Evolutionary conservation across 139 green algal genomes (phyloP), one percentile per base, ranked within the genome.

Genomic region (Chlamydomonas sp.): DNA sequence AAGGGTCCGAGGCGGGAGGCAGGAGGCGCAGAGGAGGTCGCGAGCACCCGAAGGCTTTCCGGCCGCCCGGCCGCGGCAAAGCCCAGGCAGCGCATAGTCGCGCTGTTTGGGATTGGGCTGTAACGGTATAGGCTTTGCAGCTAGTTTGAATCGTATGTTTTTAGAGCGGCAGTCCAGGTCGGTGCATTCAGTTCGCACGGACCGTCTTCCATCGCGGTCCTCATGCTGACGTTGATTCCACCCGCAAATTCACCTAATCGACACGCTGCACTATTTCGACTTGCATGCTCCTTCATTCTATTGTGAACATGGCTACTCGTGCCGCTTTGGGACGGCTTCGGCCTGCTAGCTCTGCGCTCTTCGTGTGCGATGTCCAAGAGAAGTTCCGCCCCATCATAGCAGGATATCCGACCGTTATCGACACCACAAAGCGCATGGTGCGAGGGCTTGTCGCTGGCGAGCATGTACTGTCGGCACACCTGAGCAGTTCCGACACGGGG

Each of bases 351-450:
- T 92, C 91, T 16, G 93, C 94, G 3, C 89, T 97, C 0, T 91
- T 97, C 4, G 91, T 97, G 0, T 98, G 96, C 73, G 96, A 97
- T 77, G 75, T 98, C 0, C 95, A 98, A 87, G 95, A 98, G 76
- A 93, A 94, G 7, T 98, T 98, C 83, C 84, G 91, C 1, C 71
- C 89, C n/a, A 60, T 95, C 2, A 97, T 98, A 59, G 62, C 82
- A 0, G 90, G 90, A 31, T 95, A 95, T 63, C 90, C 92, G 10
- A 90, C 91, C 0, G 92, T 98, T 0, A 90, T 96, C 1, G 95
- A 97, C 88, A 93, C 89, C 14, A 79, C 92, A 6, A 74, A 83
- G 16, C 87, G 93, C 49, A 93, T 97, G 93, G 91, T 96, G n/a
- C n/a, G n/a, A n/a, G n/a, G n/a, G n/a, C 49, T 18, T 89, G 14